These are phyloP conservation scores for Pouteria campechiana DNA, from an alignment of 179 eudicot species.

Conservation along the genomic window DNA sequence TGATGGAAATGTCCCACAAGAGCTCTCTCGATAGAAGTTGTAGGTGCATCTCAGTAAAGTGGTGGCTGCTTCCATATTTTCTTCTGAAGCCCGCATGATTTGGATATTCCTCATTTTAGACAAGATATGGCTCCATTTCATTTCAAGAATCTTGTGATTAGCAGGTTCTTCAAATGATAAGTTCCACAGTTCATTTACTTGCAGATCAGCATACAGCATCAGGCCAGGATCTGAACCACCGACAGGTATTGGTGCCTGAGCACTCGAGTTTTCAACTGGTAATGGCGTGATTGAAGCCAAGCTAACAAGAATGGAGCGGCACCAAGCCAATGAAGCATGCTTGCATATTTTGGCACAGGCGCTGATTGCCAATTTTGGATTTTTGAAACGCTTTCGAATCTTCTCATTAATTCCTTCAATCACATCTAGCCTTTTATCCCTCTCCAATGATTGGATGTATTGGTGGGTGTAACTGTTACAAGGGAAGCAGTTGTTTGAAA, in stretches of 20 bases:
- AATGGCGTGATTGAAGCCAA: constrained; percentile 67
- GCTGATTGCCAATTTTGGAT: constrained; percentile 78
- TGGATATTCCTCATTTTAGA: constrained; percentile 57
- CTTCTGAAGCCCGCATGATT: constrained; percentile 58
- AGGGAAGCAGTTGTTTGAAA: neutral
- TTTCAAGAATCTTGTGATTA: constrained; percentile 47
- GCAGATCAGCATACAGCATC: constrained; percentile 72
- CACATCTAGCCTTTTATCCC: constrained; percentile 48
- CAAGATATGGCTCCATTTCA: constrained; percentile 59
- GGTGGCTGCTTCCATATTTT: constrained; percentile 68
- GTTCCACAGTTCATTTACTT: constrained; percentile 60
- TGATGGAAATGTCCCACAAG: constrained; percentile 54
- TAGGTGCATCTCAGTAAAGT: constrained; percentile 71
- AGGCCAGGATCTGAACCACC: constrained; percentile 41
- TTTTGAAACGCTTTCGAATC: constrained; percentile 81
- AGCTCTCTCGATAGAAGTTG: constrained; percentile 80
- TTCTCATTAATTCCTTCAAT: constrained; percentile 94
- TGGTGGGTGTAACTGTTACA: constrained; percentile 64
- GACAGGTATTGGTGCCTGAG: constrained; percentile 18
- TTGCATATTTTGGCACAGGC: constrained; percentile 60
- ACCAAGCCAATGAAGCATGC: constrained; percentile 90
- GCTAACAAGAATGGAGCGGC: constrained; percentile 67
- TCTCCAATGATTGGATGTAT: constrained; percentile 72
- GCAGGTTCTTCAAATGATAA: constrained; percentile 54
- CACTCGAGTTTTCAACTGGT: constrained; percentile 15